Evolutionary conservation across 768 basidiomycete genomes (phyloP), one percentile per base, ranked within the genome.

Genomic region (Leccinum subgranulosum): DNA sequence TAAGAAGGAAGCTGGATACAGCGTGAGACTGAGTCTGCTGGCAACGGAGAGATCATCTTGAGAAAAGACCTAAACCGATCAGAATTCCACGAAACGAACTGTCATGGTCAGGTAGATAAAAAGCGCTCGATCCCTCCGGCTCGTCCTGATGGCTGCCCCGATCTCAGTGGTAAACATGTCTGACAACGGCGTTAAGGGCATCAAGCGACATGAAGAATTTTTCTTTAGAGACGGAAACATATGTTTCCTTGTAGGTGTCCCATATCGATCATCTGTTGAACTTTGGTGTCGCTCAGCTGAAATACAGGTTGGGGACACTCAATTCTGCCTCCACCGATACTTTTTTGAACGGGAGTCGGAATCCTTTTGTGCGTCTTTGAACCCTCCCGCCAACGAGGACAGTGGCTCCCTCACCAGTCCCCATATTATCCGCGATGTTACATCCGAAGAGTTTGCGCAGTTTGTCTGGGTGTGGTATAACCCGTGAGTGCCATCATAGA

Each of bases 391-490:
- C 23, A 45, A 58, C 1, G 62, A 60, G 0, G 63, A 62, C 0
- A n/a, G n/a, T n/a, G 60, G 58, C 0, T 59, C 58, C 0, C 29
- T 21, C 0, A 29, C 51, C 0, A 54, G 56, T 5, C 68, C 64
- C 0, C 68, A 56, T 9, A 52, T 21, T 0, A 68, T 60, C 2
- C 19, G 53, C 2, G 63, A 77, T 3, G 72, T 78, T 4, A 72
- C 68, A 0, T 62, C 71, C 0, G 56, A 68, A 0, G 75, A 81
- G 0, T 84, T 85, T 52, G 76, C 76, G 0, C 68, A 66, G 0
- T 76, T 85, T 0, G 66, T 84, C 0, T 84, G 82, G 78, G 76
- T 84, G 0, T 84, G 83, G 61, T 85, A 85, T 52, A 83, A 84
- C 4, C 57, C 67, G 66, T 67, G 34, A 67, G 67, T 56, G 0